Conservation (phyloP, 768 basidiomycete genomes). For the Austroboletus eburneus region DNA sequence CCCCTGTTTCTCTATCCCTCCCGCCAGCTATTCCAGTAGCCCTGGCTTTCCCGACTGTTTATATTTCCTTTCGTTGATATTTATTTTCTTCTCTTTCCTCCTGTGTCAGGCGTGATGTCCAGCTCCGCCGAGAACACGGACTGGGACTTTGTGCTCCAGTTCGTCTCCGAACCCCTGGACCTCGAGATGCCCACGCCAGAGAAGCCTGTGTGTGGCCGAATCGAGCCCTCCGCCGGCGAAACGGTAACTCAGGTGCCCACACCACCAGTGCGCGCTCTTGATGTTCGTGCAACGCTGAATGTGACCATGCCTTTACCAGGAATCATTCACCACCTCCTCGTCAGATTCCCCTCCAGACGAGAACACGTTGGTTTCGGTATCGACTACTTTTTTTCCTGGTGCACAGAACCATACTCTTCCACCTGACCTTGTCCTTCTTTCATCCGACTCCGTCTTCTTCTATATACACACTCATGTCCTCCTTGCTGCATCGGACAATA, state of each 20-base stretch:
- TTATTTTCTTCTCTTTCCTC: not conserved
- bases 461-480: constrained; percentile 67
- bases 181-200: constrained; percentile 33
- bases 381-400: constrained; percentile 77
- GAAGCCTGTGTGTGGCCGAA: constrained; percentile 31
- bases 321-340: constrained; percentile 33
- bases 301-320: constrained; percentile 17
- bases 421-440: constrained; percentile 63
- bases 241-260: constrained; percentile 50
- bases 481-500: constrained; percentile 57
- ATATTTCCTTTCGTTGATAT: not conserved
- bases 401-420: constrained; percentile 52
- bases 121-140: constrained; percentile 42
- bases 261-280: constrained; percentile 48
- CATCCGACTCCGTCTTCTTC: constrained; percentile 79
- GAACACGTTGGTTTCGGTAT: constrained; percentile 62
- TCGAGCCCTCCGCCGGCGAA: constrained; percentile 12
- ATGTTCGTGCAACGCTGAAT: constrained; percentile 1
- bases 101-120: constrained; percentile 15
- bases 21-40: constrained; percentile 3
- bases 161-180: constrained; percentile 45
- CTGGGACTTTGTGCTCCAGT: constrained; percentile 63
- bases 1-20: constrained; percentile 18
- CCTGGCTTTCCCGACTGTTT: not conserved
- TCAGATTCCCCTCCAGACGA: constrained; percentile 34